A percentile compares a stretch with the other conserved stretches of the same genome.
phyloP scores from a whole-genome alignment of 306 rosid species.

The Argentina anserina region DNA sequence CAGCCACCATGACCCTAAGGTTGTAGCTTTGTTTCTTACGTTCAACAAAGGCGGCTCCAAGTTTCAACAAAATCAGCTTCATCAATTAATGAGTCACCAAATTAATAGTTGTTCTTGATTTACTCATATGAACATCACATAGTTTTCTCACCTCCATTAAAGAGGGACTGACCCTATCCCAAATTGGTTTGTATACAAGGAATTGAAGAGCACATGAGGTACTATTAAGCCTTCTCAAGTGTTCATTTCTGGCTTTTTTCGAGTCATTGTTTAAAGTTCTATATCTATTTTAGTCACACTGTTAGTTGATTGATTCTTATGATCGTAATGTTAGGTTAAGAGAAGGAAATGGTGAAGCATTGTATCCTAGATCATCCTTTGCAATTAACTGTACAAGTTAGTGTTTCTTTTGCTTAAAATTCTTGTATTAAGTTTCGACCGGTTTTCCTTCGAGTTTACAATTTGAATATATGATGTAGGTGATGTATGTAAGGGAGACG shows the following conservation, averaged over 20 bases:
- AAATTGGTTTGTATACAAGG: constrained; percentile 56
- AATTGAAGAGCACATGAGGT: constrained; percentile 71
- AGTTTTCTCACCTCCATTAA: too few species aligned
- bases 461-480: constrained; percentile 36
- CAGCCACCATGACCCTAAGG: too few species aligned
- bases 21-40: too few species aligned
- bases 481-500: constrained; percentile 80
- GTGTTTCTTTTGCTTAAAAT: not conserved
- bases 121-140: too few species aligned
- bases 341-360: constrained; percentile 48
- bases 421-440: not conserved
- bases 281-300: not conserved
- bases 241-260: not conserved
- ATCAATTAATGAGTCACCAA: too few species aligned
- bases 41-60: too few species aligned
- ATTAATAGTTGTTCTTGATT: too few species aligned
- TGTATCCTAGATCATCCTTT: constrained; percentile 68
- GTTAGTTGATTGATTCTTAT: not conserved
- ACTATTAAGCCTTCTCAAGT: not conserved
- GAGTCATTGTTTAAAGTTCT: not conserved
- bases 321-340: constrained; percentile 43
- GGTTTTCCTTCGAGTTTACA: not conserved
- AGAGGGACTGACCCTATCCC: too few species aligned
- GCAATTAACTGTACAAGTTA: constrained; percentile 65
- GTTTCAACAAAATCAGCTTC: too few species aligned